These are phyloP conservation scores for Phytophthora gonapodyides DNA, from an alignment of 352 stramenopile species.

Conservation along the genomic window DNA sequence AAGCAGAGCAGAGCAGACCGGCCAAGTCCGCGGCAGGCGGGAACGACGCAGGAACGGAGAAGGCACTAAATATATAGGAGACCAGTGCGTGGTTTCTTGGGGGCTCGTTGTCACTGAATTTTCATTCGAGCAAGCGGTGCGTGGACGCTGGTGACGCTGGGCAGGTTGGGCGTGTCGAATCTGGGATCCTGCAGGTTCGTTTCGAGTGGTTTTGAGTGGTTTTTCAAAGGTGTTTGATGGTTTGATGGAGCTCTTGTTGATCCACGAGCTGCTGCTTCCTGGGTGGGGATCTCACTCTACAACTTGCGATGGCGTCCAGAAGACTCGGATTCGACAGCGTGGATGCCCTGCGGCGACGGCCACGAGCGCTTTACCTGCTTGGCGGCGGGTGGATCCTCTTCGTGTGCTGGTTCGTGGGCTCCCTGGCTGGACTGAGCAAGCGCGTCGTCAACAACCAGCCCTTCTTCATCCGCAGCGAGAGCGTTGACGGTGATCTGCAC, in stretches of 20 bases:
- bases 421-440: constrained; percentile 22
- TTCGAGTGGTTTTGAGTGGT: constrained; percentile 25
- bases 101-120: constrained; percentile 18
- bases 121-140: constrained; percentile 3
- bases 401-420: constrained; percentile 36
- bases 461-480: constrained; percentile 21
- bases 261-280: no score
- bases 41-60: constrained; percentile 28
- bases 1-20: constrained; percentile 3
- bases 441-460: constrained; percentile 10
- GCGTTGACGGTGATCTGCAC: constrained; percentile 16
- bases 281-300: constrained; percentile 12
- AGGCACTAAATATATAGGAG: constrained; percentile 47
- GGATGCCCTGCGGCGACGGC: constrained; percentile 14
- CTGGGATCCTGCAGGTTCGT: constrained; percentile 20
- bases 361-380: constrained; percentile 26
- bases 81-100: constrained; percentile 36
- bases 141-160: constrained; percentile 16
- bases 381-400: constrained; percentile 34
- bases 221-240: constrained; percentile 11
- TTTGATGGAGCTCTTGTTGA: no score
- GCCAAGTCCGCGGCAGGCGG: constrained; percentile 15
- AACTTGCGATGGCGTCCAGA: constrained; percentile 30
- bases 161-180: constrained; percentile 16
- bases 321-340: constrained; percentile 6